phyloP scores from a whole-genome alignment of 2,329 filamentous ascomycete species.

The Fusarium brevicatenulatum region DNA sequence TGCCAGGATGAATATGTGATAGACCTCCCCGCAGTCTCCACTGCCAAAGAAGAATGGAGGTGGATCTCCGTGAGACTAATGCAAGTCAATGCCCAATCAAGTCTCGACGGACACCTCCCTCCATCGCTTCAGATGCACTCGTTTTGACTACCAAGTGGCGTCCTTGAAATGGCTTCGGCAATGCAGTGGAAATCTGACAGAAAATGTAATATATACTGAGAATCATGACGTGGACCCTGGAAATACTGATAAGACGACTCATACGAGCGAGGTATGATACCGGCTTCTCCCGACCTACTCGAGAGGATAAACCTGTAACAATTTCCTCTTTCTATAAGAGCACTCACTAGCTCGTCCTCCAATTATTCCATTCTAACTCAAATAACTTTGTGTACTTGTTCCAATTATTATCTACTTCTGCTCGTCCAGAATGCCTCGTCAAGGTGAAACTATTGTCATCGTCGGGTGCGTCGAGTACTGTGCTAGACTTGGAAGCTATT shows the following conservation, averaged over 20 bases:
- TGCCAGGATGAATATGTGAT: neutral
- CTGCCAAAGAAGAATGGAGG: neutral
- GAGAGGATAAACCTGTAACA: too few species aligned
- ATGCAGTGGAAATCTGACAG: neutral
- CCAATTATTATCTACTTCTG: fast-evolving
- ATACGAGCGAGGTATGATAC: neutral
- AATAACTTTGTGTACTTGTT: neutral
- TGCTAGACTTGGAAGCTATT: neutral
- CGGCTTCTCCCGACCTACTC: neutral
- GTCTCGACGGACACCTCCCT: neutral
- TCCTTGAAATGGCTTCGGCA: neutral
- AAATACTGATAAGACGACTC: neutral
- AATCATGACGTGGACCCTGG: neutral
- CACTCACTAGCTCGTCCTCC: fast-evolving
- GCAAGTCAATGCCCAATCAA: neutral
- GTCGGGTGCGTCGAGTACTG: neutral
- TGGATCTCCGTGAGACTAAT: neutral
- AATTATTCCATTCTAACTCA: too few species aligned
- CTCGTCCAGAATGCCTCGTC: neutral
- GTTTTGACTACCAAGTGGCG: neutral
- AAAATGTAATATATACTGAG: neutral
- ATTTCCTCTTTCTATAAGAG: neutral
- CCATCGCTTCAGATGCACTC: neutral
- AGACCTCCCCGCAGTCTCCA: neutral
- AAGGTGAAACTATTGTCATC: neutral